Evolutionary conservation across 805 yeast genomes (phyloP), one percentile per base, ranked within the genome.

Genomic region (Kurtzmaniella cleridarum): DNA sequence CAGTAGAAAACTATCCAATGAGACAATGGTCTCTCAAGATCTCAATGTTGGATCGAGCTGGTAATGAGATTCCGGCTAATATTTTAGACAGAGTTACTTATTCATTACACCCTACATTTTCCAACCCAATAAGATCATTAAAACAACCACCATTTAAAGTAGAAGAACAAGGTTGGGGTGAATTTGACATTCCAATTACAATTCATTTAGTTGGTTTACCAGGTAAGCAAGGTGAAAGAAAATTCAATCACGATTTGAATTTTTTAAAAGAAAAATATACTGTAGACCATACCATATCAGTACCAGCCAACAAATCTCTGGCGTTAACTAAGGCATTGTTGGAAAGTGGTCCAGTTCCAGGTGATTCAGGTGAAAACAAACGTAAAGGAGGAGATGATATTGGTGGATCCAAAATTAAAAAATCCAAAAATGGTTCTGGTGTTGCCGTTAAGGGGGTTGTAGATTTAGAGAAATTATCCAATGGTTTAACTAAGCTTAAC

Each of bases 121-220:
- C 78, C 36, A 89, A 89, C 59, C 98, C 98, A 9, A 81, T 77
- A 46, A 77, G 97, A 59, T 71, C 83, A 10, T 60, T 88, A 56
- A 86, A 84, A 54, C 81, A 81, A 54, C 76, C 84, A 8, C 98
- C 98, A 9, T 91, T 90, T 65, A 76, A 66, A 55, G 83, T 91
- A 41, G 85, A 79, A 54, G 98, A 91, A 60, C 82, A 87, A 66
- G 98, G 98, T 37, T 91, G 98, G 98, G 98, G 98, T 59, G 98
- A 91, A 49, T 91, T 91, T 54, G 96, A 90, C 55, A 75, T 93
- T 57, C 85, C 85, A 29, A 81, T 93, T 44, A 73, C 84, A 27
- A 69, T 90, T 32, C 84, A 84, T 44, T 66, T 85, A 33, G 73
- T 82, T 14, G 74, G 74, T 11, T 53, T 68, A 33, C 54, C 60